These are phyloP conservation scores for Colletotrichum shisoi DNA, from an alignment of 2,329 filamentous ascomycete species.

Conservation along the genomic window DNA sequence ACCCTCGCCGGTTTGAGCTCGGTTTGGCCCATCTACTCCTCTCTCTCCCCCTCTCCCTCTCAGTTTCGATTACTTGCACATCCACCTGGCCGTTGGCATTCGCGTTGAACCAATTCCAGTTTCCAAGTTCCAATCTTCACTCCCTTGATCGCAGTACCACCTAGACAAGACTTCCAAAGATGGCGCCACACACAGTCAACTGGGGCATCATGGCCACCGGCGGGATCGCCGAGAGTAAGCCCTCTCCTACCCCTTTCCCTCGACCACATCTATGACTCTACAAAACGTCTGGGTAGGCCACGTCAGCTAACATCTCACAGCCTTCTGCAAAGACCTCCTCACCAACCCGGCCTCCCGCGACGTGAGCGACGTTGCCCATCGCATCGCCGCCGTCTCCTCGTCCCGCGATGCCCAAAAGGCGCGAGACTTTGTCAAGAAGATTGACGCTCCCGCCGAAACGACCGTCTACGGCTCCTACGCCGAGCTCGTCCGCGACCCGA, in stretches of 20 bases:
- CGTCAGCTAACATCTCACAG: conserved; percentile 46
- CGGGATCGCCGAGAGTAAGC: conserved; percentile 64
- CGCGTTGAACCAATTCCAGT: neutral
- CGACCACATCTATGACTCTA: neutral
- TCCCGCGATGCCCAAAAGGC: conserved; percentile 76
- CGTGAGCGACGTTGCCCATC: conserved; percentile 77
- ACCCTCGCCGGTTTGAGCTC: conserved; percentile 16
- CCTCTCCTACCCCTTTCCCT: conserved; percentile 25
- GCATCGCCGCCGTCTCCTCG: conserved; percentile 80
- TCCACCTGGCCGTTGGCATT: neutral
- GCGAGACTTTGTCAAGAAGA: conserved; percentile 73
- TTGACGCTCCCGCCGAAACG: conserved; percentile 72
- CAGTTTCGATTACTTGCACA: neutral
- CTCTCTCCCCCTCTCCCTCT: neutral
- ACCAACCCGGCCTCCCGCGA: conserved; percentile 74
- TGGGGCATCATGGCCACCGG: conserved; percentile 71
- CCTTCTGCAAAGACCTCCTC: conserved; percentile 80
- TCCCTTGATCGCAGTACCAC: neutral
- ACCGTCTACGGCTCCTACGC: conserved; percentile 82
- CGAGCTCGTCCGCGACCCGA: conserved; percentile 78
- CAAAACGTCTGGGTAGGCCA: neutral
- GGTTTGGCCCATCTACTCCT: neutral
- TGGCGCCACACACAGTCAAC: conserved; percentile 60
- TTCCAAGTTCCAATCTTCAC: neutral
- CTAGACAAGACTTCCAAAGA: conserved; percentile 41